Conservation (phyloP, 805 yeast species). For the Dipodascus geniculatus region DNA sequence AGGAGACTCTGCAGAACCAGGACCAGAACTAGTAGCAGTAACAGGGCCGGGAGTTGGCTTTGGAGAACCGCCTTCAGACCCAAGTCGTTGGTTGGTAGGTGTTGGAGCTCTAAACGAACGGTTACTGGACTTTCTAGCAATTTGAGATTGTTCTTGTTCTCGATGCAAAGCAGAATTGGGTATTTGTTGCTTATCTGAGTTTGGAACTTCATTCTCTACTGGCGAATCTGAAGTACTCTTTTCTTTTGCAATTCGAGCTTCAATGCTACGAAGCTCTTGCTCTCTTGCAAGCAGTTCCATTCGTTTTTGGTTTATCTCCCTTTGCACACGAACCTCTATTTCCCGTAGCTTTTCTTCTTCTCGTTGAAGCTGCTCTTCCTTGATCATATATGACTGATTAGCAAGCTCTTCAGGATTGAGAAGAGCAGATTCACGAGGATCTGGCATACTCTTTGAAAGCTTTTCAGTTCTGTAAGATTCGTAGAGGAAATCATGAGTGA, state of each 20-base stretch:
- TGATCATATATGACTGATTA: constrained; percentile 26
- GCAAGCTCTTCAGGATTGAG: constrained; percentile 30
- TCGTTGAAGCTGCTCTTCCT: constrained; percentile 31
- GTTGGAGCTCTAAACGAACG: neutral
- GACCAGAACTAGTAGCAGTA: neutral
- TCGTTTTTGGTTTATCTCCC: constrained; percentile 28
- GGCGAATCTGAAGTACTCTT: constrained; percentile 1
- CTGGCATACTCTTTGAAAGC: constrained; percentile 30
- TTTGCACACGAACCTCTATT: constrained; percentile 26
- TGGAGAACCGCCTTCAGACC: neutral
- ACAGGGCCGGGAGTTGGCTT: neutral
- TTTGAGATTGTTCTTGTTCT: neutral
- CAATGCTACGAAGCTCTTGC: constrained; percentile 29
- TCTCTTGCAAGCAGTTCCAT: constrained; percentile 28
- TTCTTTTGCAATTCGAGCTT: constrained; percentile 22
- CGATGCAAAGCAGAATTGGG: neutral
- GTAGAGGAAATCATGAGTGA: constrained; percentile 64
- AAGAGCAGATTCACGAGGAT: constrained; percentile 15
- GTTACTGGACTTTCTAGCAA: neutral
- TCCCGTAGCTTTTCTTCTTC: constrained; percentile 29
- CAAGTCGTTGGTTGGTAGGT: neutral
- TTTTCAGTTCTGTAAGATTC: constrained; percentile 72
- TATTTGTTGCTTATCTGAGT: neutral
- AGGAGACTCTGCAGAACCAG: neutral
- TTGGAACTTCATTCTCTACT: neutral